phyloP scores from a whole-genome alignment of 2,329 filamentous ascomycete genomes.

The Falciphora oryzae region DNA sequence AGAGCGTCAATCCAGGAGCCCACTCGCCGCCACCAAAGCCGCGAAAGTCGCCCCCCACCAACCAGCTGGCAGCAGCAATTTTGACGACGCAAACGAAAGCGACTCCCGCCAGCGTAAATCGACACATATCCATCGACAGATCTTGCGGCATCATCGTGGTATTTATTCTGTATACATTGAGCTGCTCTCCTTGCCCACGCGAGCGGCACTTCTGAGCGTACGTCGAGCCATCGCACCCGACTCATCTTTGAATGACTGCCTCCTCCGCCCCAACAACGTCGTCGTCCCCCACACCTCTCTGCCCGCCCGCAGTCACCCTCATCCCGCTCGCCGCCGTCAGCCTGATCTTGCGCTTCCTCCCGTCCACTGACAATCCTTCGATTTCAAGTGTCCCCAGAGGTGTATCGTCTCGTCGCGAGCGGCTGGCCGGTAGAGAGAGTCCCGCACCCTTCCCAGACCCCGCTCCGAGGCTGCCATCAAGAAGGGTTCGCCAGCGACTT shows the following conservation, averaged over 20 bases:
- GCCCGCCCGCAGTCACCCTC: background rate
- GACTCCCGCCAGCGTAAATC: background rate
- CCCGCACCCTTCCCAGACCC: conserved; percentile 3
- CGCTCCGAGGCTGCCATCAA: conserved; percentile 10
- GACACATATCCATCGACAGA: background rate
- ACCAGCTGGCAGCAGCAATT: background rate
- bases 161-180: background rate
- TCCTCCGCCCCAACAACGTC: background rate
- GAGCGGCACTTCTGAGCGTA: background rate
- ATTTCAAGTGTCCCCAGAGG: conserved; percentile 1
- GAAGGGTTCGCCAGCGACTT: conserved; percentile 1
- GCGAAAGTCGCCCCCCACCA: conserved; percentile 7
- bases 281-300: background rate
- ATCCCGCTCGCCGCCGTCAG: background rate
- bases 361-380: background rate
- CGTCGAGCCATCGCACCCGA: background rate
- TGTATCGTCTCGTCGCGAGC: conserved; percentile 3
- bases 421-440: conserved; percentile 3
- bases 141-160: background rate
- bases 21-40: conserved; percentile 6
- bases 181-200: background rate
- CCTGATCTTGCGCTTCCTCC: background rate
- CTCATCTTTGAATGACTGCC: background rate
- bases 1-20: conserved; percentile 8
- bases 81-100: conserved; percentile 7